Evolutionary conservation across 2,329 filamentous ascomycete genomes (phyloP), one percentile per base, ranked within the genome.

Genomic region (Thielaviopsis musarum): DNA sequence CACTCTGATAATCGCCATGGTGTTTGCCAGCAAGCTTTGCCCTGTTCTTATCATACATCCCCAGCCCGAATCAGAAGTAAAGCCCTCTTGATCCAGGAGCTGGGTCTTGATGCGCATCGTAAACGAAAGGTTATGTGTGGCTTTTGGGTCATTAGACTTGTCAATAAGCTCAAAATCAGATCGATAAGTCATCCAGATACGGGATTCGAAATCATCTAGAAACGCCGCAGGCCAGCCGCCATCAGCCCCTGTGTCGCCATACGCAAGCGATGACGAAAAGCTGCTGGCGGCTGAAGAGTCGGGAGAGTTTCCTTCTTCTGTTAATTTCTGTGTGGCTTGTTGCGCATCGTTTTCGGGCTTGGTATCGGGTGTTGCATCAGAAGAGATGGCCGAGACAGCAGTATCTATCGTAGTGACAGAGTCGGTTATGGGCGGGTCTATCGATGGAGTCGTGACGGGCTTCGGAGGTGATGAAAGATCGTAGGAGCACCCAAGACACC

Each of bases 31-130:
- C 26, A 98, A 77, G 67, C 88, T 91, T 73, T 98, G 93, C 3
- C 93, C 93, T 5, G 91, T 96, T 62, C 93, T 79, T 66, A 98
- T 97, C 93, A 98, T 98, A 68, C 93, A 98, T 0, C 93, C 93
- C 90, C 94, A 98, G 57, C 93, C 93, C 10, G 88, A 91, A 69
- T 98, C 93, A 1, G 89, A 91, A 12, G 88, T 87, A 71, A 97
- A 98, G 4, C 88, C 90, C 26, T 78, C 77, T 60, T 88, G 81
- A 55, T 95, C 88, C 12, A 82, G 79, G 5, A 97, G 74, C 67
- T 89, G 86, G 58, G 78, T 91, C 67, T 90, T 87, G 65, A 97
- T 75, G 56, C 90, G 84, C 71, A 95, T 91, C 1, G 88, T 77
- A 61, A 97, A 81, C 3, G 88, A 94, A 74, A 97, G 81, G 7